phyloP scores from a whole-genome alignment of 2,329 filamentous ascomycete species.

The Dactylellina cionopaga region DNA sequence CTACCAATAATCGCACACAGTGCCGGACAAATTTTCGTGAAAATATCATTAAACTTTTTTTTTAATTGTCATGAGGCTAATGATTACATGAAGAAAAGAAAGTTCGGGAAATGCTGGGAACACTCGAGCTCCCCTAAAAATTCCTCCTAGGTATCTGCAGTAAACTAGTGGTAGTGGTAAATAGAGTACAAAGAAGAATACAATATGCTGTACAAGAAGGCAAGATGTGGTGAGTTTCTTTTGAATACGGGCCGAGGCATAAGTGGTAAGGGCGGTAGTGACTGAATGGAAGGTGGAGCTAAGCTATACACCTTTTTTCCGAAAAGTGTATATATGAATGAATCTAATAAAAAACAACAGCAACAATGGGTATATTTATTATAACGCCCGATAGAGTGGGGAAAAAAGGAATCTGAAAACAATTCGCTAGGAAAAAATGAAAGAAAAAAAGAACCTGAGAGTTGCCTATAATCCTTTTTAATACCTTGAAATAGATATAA shows the following conservation, averaged over 20 bases:
- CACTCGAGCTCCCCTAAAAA: background rate
- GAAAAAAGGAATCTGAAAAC: background rate
- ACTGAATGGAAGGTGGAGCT: background rate
- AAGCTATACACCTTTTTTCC: background rate
- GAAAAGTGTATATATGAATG: background rate
- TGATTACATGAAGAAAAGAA: background rate
- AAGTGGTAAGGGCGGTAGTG: background rate
- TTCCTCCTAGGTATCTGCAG: background rate
- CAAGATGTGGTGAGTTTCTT: slow-evolving; percentile 4
- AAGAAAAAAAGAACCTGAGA: slow-evolving; percentile 8
- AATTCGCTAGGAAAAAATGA: slow-evolving; percentile 24
- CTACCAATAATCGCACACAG: too few relatives aligned
- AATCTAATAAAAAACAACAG: slow-evolving; percentile 9
- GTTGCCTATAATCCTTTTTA: background rate
- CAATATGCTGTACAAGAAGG: slow-evolving; percentile 28
- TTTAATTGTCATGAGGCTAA: background rate
- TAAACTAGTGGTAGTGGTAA: background rate
- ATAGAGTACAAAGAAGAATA: slow-evolving; percentile 18
- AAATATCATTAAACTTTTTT: too few relatives aligned
- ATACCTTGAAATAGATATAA: background rate
- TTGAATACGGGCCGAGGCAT: background rate
- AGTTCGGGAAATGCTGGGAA: background rate
- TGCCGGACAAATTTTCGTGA: too few relatives aligned
- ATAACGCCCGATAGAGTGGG: slow-evolving; percentile 24
- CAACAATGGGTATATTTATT: slow-evolving; percentile 40